Evolutionary conservation across 2,329 filamentous ascomycete species (phyloP).

Genomic region (Alternaria sp.): DNA sequence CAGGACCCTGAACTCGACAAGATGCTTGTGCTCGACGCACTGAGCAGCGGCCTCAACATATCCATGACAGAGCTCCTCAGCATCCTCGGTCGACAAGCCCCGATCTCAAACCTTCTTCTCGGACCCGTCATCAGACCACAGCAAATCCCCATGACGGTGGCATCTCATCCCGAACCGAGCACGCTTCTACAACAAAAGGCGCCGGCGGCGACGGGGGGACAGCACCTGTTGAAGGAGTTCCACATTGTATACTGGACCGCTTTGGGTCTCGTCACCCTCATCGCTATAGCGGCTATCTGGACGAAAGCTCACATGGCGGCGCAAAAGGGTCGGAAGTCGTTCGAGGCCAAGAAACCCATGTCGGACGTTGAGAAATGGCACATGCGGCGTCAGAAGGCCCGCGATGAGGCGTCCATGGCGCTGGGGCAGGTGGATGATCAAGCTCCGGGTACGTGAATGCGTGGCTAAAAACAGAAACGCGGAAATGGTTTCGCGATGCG

Average conservation of each 20-base stretch:
- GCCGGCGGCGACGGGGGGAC: not conserved
- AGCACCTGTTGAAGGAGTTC: not conserved
- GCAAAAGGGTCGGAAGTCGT: not conserved
- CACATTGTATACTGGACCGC: not conserved
- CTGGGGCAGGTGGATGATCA: not conserved
- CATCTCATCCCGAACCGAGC: not conserved
- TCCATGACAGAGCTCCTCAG: slow-evolving; percentile 4
- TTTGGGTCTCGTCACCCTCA: not conserved
- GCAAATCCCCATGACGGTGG: not conserved
- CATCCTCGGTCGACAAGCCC: slow-evolving; percentile 3
- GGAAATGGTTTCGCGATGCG: not conserved
- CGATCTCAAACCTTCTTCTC: slow-evolving; percentile 6
- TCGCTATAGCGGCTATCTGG: not conserved
- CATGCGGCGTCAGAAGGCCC: not conserved
- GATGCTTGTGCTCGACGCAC: slow-evolving; percentile 4
- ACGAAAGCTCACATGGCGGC: slow-evolving; percentile 2
- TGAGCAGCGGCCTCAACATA: slow-evolving; percentile 4
- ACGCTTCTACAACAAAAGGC: not conserved
- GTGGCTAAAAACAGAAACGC: not conserved
- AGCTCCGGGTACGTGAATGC: not conserved
- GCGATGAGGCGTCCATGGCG: not conserved
- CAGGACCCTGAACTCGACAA: not conserved
- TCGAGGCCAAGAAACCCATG: not conserved
- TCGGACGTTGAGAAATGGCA: slow-evolving; percentile 8
- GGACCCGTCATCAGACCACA: not conserved